phyloP scores from a whole-genome alignment of 1,284 basidiomycete species.

The Ceratobasidium theobromae region DNA sequence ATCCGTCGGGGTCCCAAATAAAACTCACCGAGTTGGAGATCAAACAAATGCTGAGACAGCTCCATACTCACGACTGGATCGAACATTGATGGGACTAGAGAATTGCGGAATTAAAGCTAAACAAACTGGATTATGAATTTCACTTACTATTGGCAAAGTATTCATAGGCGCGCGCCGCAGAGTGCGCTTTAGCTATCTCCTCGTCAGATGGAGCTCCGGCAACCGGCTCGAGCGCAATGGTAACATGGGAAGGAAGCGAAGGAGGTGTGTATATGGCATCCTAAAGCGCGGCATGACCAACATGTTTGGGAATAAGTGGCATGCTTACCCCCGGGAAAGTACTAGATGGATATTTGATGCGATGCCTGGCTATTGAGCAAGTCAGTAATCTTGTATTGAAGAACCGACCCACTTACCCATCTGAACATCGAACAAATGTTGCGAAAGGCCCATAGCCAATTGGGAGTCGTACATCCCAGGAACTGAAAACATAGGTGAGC shows the following conservation, averaged over 20 bases:
- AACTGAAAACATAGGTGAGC: background rate
- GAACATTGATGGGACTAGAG: background rate
- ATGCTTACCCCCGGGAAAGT: background rate
- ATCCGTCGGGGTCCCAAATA: background rate
- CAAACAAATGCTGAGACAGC: background rate
- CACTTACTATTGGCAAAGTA: background rate
- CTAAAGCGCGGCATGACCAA: background rate
- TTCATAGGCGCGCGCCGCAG: background rate
- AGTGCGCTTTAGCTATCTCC: background rate
- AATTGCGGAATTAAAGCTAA: background rate
- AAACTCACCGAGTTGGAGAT: constrained; percentile 3
- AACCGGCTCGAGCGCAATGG: background rate
- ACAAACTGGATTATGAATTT: background rate
- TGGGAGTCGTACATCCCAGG: background rate
- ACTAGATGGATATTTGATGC: background rate
- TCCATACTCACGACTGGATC: background rate
- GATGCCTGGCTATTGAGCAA: background rate
- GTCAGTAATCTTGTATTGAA: no score
- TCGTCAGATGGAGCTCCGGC: background rate
- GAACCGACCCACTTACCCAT: constrained; percentile 5
- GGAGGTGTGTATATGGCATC: background rate
- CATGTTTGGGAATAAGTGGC: background rate
- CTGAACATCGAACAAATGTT: constrained; percentile 3
- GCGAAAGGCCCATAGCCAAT: background rate
- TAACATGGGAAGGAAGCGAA: background rate